Evolutionary conservation across 768 basidiomycete genomes (phyloP).

Genomic region (Lactarius hatsudake): DNA sequence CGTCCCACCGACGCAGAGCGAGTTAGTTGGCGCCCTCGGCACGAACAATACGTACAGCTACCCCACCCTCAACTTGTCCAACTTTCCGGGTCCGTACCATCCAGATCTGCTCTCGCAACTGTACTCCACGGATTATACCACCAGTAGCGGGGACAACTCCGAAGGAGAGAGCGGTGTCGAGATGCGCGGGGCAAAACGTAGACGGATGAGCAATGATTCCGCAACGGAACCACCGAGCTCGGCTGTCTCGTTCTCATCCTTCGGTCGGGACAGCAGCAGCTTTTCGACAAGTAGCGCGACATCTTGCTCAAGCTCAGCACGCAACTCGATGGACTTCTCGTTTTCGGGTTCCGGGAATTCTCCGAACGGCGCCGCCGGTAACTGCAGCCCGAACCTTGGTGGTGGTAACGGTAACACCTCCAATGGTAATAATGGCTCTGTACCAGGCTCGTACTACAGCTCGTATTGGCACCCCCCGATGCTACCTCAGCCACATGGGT

Average conservation of each 20-base stretch:
- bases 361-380: constrained; percentile 42
- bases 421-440: constrained; percentile 4
- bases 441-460: constrained; percentile 43
- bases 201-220: constrained; percentile 63
- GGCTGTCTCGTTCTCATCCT: constrained; percentile 58
- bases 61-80: constrained; percentile 40
- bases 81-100: constrained; percentile 70
- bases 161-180: constrained; percentile 39
- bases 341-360: constrained; percentile 48
- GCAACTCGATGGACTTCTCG: constrained; percentile 62
- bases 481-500: constrained; percentile 51
- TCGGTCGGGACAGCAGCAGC: constrained; percentile 44
- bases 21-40: constrained; percentile 49
- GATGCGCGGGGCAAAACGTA: constrained; percentile 57
- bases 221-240: constrained; percentile 55
- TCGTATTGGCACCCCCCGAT: constrained; percentile 80
- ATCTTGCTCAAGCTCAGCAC: constrained; percentile 55
- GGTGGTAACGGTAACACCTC: background rate
- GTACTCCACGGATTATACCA: constrained; percentile 54
- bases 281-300: constrained; percentile 43
- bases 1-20: constrained; percentile 43
- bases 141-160: constrained; percentile 46
- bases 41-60: constrained; percentile 32
- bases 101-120: constrained; percentile 65
- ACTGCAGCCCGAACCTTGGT: constrained; percentile 13